Evolutionary conservation across 495 filamentous ascomycete genomes (phyloP), one percentile per base, ranked within the genome.

Genomic region (Collariella sp.): DNA sequence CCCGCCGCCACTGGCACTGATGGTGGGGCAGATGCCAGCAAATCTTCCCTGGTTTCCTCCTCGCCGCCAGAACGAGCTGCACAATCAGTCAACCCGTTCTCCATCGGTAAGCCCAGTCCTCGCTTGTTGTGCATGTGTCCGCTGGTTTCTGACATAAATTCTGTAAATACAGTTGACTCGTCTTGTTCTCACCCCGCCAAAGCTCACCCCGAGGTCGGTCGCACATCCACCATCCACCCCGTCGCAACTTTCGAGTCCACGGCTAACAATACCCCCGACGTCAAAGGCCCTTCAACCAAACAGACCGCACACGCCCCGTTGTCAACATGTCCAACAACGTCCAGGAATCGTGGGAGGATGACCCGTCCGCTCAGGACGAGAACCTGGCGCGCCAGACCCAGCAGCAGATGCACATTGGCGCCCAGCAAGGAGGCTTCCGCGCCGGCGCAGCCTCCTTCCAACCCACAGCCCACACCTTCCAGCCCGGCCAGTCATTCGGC

Each of bases 281-380:
- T 44, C 23, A 38, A 57, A 26, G 18, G 31, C 12, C 3, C 22
- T 34, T 24, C 31, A 20, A 9, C 16, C 34, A n/a, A 33, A 9
- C 20, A 38, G 33, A 11, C 40, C 35, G 22, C n/a, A 35, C 56
- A 38, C 54, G 12, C 29, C 19, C 46, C 12, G 29, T 4, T 19
- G 34, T 20, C 69, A 83, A 65, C 59, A 95, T 96, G 91, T 85
- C 91, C 47, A 80, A 87, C 55, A 57, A 66, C 61, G 54, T 65
- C 15, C 84, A 88, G 43, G 89, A 95, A 56, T 91, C 87, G 18
- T 98, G 93, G 93, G 93, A 98, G 74, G 89, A 98, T 61, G 93
- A 95, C 55, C 84, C 89, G 66, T 83, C 88, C 35, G 85, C 82
- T 44, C 88, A 95, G 74, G 87, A 95, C 49, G 87, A 93, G 54